A percentile compares a stretch with the other conserved stretches of the same genome.
These are phyloP conservation scores for Mallotus nudiflorus DNA, from an alignment of 345 rosid genomes.

Conservation along the genomic window DNA sequence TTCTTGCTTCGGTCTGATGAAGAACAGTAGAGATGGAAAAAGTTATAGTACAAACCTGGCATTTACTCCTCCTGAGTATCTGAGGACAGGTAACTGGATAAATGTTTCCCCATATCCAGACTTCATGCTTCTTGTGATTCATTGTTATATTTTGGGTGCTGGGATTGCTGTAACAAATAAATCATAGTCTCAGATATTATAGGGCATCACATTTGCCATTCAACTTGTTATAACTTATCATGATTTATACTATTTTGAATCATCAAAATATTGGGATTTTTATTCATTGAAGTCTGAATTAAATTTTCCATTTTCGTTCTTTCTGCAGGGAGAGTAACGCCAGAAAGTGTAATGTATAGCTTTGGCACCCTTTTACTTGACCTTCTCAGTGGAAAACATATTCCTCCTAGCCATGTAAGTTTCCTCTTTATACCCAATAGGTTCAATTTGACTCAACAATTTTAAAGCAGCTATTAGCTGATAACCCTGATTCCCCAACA, in stretches of 20 bases:
- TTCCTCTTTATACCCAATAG: slow-evolving; percentile 1
- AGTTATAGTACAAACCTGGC: slow-evolving; percentile 88
- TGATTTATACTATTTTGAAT: slow-evolving; percentile 1
- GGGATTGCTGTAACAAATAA: not conserved
- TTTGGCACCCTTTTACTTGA: slow-evolving; percentile 90
- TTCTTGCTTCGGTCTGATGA: slow-evolving; percentile 95
- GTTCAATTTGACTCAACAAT: not conserved
- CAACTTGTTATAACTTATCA: not conserved
- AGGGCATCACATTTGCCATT: not conserved
- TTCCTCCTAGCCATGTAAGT: slow-evolving; percentile 95
- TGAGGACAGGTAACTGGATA: slow-evolving; percentile 59
- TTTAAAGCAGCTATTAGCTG: not conserved
- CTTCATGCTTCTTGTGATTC: not conserved
- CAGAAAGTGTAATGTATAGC: slow-evolving; percentile 91
- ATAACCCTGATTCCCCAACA: not conserved
- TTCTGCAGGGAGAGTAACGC: slow-evolving; percentile 70
- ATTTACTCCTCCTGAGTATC: slow-evolving; percentile 90
- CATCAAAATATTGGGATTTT: not conserved
- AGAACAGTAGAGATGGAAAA: slow-evolving; percentile 94
- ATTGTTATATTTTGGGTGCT: not conserved
- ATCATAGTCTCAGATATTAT: slow-evolving; percentile 1
- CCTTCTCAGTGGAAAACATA: slow-evolving; percentile 94
- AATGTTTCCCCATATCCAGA: not conserved
- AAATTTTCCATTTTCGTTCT: slow-evolving; percentile 5
- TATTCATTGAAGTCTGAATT: not conserved